Base-by-base conservation (phyloP, 306 rosid genomes). In the Mimosa pudica region DNA sequence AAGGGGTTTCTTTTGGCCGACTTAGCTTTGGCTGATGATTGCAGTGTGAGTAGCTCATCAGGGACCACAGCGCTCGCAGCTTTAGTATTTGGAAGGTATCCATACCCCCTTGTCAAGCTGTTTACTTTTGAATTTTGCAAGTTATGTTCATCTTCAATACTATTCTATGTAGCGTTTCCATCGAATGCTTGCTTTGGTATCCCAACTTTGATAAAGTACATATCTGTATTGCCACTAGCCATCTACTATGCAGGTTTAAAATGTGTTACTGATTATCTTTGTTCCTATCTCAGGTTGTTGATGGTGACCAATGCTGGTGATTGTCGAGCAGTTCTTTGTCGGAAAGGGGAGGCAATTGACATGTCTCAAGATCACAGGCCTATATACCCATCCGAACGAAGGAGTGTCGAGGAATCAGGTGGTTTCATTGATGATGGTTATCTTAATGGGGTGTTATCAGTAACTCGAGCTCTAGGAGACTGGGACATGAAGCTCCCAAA, bases 311-410 rank as follows among this genome's bases (percentile, higher is more conserved):
- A 94, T 84, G 90, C 91, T 20, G 98, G 98, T 71, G 98, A 94
- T 78, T 94, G 98, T 82, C 91, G 98, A 77, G 99, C 98, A n/a
- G 98, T 95, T 82, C 96, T 95, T 33, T 84, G 93, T 57, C 88
- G 87, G 35, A 93, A 91, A 64, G 98, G 99, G 70, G 87, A 91
- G 90, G 99, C 99, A 52, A 84, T 91, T 32, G 90, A 95, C 75
- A 91, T 95, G 99, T 95, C 99, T 35, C 89, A 91, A 89, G 99
- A 95, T 81, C 98, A 95, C 85, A 84, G 93, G 64, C 98, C 98
- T 3, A 84, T 79, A 55, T 86, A 90, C 73, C 86, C 96, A 17
- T 81, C 90, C 4, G 98, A 95, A 58, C 81, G 83, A 79, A 85
- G 80, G 80, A 87, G 99, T 10, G 93, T 95, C 20, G 89, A 91